Conservation (phyloP, 805 yeast genomes). For the Debaryomyces castellii region DNA sequence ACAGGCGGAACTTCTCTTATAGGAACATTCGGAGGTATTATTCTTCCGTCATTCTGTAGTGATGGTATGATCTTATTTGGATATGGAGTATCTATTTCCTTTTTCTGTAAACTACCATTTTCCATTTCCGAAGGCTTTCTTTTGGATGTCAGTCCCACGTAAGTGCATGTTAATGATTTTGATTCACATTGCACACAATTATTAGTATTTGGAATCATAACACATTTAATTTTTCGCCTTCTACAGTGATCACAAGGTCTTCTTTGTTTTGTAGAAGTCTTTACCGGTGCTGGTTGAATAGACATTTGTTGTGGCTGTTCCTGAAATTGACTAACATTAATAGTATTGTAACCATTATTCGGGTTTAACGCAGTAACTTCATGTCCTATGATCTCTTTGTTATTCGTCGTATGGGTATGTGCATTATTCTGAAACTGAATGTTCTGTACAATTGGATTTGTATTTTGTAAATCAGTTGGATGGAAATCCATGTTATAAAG, state of each 20-base stretch:
- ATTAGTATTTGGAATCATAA: conserved; percentile 58
- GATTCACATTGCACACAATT: conserved; percentile 78
- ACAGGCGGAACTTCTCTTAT: conserved; percentile 58
- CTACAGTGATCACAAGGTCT: conserved; percentile 87
- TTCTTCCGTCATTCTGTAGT: conserved; percentile 3
- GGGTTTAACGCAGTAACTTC: not conserved
- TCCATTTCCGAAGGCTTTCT: conserved; percentile 24
- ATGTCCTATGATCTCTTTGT: not conserved
- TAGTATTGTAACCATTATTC: not conserved
- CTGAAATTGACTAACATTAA: not conserved
- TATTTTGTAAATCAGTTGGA: not conserved
- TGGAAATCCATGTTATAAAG: conserved; percentile 34
- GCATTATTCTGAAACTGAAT: conserved; percentile 32
- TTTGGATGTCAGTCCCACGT: conserved; percentile 54
- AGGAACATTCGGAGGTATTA: conserved; percentile 40
- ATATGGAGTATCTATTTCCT: conserved; percentile 9
- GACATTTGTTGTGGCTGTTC: not conserved
- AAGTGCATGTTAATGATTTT: conserved; percentile 73
- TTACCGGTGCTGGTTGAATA: not conserved
- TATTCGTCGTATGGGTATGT: conserved; percentile 7
- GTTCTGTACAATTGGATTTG: conserved; percentile 26
- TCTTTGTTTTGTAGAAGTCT: conserved; percentile 36
- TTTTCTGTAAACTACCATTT: conserved; percentile 12
- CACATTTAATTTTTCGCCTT: conserved; percentile 76
- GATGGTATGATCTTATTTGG: conserved; percentile 11